Evolutionary conservation across 2,329 filamentous ascomycete genomes (phyloP).

Genomic region (Cordyceps javanica): DNA sequence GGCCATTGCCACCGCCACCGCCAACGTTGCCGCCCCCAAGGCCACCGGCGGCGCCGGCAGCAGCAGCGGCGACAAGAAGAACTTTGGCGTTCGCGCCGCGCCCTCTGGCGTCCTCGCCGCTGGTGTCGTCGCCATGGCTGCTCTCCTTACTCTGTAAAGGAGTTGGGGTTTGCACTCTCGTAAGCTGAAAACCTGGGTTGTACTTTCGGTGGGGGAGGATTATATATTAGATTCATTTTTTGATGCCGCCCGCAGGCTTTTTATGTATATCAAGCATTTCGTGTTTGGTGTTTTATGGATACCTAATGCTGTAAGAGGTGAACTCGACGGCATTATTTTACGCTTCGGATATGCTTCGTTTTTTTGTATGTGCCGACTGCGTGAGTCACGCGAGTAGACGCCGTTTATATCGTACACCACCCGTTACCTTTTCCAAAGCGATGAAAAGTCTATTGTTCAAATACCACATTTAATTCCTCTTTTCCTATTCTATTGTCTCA

Average conservation of each 20-base stretch:
- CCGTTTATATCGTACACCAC: not conserved
- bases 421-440: too few relatives aligned
- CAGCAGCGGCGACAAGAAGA: constrained; percentile 20
- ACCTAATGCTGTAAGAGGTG: constrained; percentile 8
- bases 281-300: constrained; percentile 14
- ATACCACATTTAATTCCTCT: not conserved
- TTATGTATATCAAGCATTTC: constrained; percentile 14
- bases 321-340: constrained; percentile 8
- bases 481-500: not conserved
- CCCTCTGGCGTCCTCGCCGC: constrained; percentile 40
- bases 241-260: constrained; percentile 7
- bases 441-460: not conserved
- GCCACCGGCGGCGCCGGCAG: constrained; percentile 22
- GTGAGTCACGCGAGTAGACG: not conserved
- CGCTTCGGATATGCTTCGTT: constrained; percentile 7
- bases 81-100: constrained; percentile 30
- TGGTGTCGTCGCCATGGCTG: constrained; percentile 44
- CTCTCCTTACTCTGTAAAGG: constrained; percentile 39
- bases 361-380: not conserved
- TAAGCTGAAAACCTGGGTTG: not conserved
- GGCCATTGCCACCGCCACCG: constrained; percentile 40
- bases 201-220: not conserved
- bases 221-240: constrained; percentile 10
- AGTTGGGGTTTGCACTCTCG: not conserved
- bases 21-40: constrained; percentile 25